Conservation (phyloP, 2,329 filamentous ascomycete species). For the Monilinia fructicola region DNA sequence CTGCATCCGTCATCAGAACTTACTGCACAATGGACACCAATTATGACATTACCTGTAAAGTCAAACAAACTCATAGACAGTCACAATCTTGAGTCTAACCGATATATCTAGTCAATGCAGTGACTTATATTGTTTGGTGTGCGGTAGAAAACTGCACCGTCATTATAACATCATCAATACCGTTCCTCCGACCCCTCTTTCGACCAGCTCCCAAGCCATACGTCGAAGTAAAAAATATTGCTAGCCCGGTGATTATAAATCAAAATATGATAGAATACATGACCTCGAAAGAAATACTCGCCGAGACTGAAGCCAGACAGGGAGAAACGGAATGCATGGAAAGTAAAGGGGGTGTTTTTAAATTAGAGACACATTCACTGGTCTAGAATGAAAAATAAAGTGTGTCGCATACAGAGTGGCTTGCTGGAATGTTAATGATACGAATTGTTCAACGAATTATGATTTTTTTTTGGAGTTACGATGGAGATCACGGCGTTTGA, state of each 20-base stretch:
- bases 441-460: background rate
- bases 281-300: background rate
- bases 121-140: conserved; percentile 9
- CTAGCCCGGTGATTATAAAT: background rate
- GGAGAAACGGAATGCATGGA: background rate
- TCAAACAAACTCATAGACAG: background rate
- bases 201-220: conserved; percentile 8
- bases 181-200: conserved; percentile 16
- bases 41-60: conserved; percentile 4
- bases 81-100: background rate
- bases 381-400: background rate
- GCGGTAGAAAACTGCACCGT: conserved; percentile 21
- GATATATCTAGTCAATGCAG: background rate
- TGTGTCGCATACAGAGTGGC: background rate
- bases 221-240: conserved; percentile 10
- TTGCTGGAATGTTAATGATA: background rate
- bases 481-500: background rate
- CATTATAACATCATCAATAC: conserved; percentile 19
- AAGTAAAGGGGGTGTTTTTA: background rate
- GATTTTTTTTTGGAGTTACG: background rate
- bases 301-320: background rate
- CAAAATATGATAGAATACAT: background rate
- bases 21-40: conserved; percentile 4
- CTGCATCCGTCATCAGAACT: conserved; percentile 17
- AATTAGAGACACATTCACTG: background rate